Percentiles rank a stretch among this genome's conserved stretches.
These are phyloP conservation scores for Macaranga tanarius DNA, from an alignment of 441 rosid genomes.

Conservation along the genomic window DNA sequence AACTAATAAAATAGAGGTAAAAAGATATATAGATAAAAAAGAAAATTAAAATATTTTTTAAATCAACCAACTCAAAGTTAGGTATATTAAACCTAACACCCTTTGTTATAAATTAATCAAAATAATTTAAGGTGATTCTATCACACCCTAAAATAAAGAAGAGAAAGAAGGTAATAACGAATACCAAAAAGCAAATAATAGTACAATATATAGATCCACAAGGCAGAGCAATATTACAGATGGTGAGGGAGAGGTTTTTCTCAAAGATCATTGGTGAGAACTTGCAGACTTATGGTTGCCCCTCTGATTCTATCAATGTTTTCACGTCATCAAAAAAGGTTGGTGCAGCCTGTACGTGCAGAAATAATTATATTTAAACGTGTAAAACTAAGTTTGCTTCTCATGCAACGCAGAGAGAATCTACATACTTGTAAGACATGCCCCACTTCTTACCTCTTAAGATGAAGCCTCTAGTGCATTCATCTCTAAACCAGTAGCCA, in stretches of 20 bases:
- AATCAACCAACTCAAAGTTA: too few species aligned
- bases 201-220: too few species aligned
- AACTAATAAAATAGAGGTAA: too few species aligned
- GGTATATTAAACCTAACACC: too few species aligned
- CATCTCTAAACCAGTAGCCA: constrained; percentile 9
- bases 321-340: not conserved
- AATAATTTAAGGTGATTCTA: too few species aligned
- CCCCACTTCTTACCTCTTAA: constrained; percentile 1
- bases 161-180: too few species aligned
- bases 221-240: not conserved
- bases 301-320: not conserved
- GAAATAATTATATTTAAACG: not conserved
- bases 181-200: too few species aligned
- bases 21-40: too few species aligned
- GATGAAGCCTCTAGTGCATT: not conserved
- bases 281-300: not conserved
- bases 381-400: not conserved
- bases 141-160: too few species aligned
- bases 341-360: constrained; percentile 1
- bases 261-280: not conserved
- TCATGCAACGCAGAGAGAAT: not conserved
- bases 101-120: too few species aligned
- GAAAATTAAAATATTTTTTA: too few species aligned
- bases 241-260: not conserved
- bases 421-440: not conserved